A percentile compares a stretch with the other conserved stretches of the same genome.
Conservation (phyloP, 805 yeast species). For the fission yeast (Schizosaccharomyces pombe) region ASM294v3 CU329670.1:3827001-3827500, state of each 20-base stretch:
- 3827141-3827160: neutral
- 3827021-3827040: constrained; percentile 3
- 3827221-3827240: constrained; percentile 2
- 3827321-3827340: constrained; percentile 1
- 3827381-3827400: constrained; percentile 1
- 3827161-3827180: neutral
- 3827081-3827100: neutral
- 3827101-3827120: neutral
- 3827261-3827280: neutral
- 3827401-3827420: constrained; percentile 2
- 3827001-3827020: constrained; percentile 3
- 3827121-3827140: neutral
- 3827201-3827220: neutral
- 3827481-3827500: neutral
- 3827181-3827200: neutral
- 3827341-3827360: constrained; percentile 2
- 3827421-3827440: constrained; percentile 4
- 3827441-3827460: neutral
- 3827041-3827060: constrained; percentile 2
- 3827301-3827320: constrained; percentile 1
- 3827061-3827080: neutral
- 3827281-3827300: constrained; percentile 3
- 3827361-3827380: constrained; percentile 1
- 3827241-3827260: constrained; percentile 5
- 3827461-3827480: constrained; percentile 4